A percentile compares a stretch with the other conserved stretches of the same genome.
phyloP scores from a whole-genome alignment of 2,329 filamentous ascomycete genomes.

The Neopestalotiopsis sp. region DNA sequence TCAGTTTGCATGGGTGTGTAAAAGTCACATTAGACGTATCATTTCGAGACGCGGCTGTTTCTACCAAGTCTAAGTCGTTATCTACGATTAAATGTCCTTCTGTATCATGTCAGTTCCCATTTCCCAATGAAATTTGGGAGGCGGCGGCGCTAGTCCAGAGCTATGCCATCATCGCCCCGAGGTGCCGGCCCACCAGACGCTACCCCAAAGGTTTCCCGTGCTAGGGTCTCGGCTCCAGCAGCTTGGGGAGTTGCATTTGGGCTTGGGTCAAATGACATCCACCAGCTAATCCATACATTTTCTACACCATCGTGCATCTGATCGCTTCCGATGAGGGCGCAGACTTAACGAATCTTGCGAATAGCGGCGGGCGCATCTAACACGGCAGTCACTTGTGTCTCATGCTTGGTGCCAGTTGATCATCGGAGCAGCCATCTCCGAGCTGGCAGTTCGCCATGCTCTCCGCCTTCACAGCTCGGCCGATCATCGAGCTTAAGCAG shows the following conservation, averaged over 20 bases:
- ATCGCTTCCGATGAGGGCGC: background rate
- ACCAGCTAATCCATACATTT: background rate
- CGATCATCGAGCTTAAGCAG: slow-evolving; percentile 94
- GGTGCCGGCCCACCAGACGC: background rate
- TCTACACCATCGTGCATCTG: background rate
- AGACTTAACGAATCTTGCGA: background rate
- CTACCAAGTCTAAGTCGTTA: too few relatives aligned
- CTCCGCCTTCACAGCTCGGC: slow-evolving; percentile 94
- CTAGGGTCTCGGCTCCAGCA: slow-evolving; percentile 6
- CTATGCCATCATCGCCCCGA: slow-evolving; percentile 10
- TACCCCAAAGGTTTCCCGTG: slow-evolving; percentile 1
- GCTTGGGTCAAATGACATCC: slow-evolving; percentile 18
- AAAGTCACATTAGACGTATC: too few relatives aligned
- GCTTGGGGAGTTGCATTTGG: background rate
- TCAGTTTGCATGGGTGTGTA: too few relatives aligned
- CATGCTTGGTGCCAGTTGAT: slow-evolving; percentile 17
- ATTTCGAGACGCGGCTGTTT: too few relatives aligned
- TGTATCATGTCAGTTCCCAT: too few relatives aligned
- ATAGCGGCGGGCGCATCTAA: background rate
- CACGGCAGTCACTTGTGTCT: background rate
- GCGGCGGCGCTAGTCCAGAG: background rate
- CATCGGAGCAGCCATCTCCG: slow-evolving; percentile 18
- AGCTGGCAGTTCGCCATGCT: slow-evolving; percentile 69
- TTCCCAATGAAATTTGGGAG: background rate
- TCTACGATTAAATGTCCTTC: too few relatives aligned